Evolutionary conservation across 768 basidiomycete species (phyloP).

Genomic region (Trametes punicea): DNA sequence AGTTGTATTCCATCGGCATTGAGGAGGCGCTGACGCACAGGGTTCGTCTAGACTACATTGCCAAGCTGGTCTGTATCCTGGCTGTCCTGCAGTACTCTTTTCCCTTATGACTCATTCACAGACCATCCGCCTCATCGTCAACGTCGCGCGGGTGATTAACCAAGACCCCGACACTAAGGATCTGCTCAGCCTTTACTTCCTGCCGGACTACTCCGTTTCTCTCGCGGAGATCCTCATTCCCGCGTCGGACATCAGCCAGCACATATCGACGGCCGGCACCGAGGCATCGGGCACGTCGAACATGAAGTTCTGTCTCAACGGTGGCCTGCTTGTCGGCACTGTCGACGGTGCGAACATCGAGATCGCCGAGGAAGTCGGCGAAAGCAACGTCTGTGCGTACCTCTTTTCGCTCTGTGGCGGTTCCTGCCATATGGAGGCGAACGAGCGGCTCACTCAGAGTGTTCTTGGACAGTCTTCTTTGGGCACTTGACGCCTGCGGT

Average conservation of each 20-base stretch:
- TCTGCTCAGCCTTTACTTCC: constrained; percentile 86
- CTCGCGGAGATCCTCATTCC: constrained; percentile 82
- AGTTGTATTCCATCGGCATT: neutral
- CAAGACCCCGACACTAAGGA: constrained; percentile 85
- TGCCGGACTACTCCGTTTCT: constrained; percentile 92
- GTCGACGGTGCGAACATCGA: constrained; percentile 96
- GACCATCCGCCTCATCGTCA: constrained; percentile 93
- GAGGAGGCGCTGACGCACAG: constrained; percentile 10
- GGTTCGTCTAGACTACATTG: constrained; percentile 69
- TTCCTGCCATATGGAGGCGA: neutral
- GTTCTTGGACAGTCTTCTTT: constrained; percentile 66
- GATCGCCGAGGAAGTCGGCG: constrained; percentile 94
- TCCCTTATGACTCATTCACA: constrained; percentile 25
- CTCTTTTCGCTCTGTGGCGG: neutral
- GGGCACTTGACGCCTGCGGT: constrained; percentile 86
- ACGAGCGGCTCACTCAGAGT: neutral
- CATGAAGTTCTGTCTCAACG: constrained; percentile 91
- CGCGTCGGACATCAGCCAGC: constrained; percentile 93
- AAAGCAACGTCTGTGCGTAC: constrained; percentile 84
- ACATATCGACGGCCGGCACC: constrained; percentile 97
- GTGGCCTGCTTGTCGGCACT: constrained; percentile 84
- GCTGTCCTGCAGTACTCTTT: neutral
- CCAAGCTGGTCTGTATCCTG: constrained; percentile 63
- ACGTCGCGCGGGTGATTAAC: constrained; percentile 78
- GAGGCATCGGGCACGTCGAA: constrained; percentile 82